Conservation (phyloP, 352 stramenopile genomes). For the Pythium brassicae region DNA sequence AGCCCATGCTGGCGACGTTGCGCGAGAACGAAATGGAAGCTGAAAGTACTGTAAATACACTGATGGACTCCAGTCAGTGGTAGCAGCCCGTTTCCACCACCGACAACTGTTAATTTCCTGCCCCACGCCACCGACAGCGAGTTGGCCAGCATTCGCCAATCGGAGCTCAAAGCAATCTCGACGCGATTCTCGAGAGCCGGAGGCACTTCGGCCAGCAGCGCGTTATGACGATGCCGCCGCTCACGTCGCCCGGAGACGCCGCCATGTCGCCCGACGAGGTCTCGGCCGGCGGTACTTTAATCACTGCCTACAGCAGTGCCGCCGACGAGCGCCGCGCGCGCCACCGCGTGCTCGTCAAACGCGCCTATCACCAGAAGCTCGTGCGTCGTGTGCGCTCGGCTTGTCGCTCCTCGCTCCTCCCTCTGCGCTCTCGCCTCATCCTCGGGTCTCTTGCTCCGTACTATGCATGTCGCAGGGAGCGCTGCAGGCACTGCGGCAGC, state of each 20-base stretch:
- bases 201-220: not conserved
- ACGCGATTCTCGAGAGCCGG: no score
- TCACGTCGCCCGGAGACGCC: not conserved
- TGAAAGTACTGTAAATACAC: not conserved
- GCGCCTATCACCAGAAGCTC: slow-evolving; percentile 29
- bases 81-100: not conserved
- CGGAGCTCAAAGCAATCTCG: no score
- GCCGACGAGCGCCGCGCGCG: slow-evolving; percentile 7
- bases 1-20: not conserved
- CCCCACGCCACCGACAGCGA: no score
- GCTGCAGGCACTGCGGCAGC: slow-evolving; percentile 23
- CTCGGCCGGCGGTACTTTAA: not conserved
- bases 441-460: not conserved
- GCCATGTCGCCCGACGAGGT: not conserved
- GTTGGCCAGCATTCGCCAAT: no score
- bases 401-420: not conserved
- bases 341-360: slow-evolving; percentile 31
- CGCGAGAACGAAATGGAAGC: no score
- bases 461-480: slow-evolving; percentile 16
- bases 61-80: not conserved
- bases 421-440: not conserved
- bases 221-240: slow-evolving; percentile 3
- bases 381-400: slow-evolving; percentile 4
- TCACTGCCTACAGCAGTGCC: no score
- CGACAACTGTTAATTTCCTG: not conserved